Base-by-base conservation (phyloP, 306 rosid genomes). In the Corylus avellana region DNA sequence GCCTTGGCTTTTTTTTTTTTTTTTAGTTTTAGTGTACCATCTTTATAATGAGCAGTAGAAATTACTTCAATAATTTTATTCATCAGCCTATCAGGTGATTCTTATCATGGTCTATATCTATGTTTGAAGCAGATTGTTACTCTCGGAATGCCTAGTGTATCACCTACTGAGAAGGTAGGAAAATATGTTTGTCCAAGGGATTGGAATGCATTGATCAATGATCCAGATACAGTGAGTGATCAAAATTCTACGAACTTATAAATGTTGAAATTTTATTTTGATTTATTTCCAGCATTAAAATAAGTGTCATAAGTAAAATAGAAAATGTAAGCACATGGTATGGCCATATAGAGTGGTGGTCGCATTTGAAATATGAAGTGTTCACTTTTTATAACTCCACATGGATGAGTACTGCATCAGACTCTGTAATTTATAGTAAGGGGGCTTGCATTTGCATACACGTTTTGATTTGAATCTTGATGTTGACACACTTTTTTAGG, bases 111-210 rank as follows among this genome's bases (percentile, higher is more conserved):
- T 79, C 51, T 55, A 57, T 63, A 53, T 22, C 4, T 72, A 50
- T 44, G 44, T 55, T 66, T 83, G 73, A n/a, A 51, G 74, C 91
- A 95, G 98, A 95, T 95, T 86, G 98, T 95, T 67, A 87, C 94
- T 59, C 98, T 95, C 70, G 97, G 98, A 77, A 91, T 95, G 93
- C 94, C 98, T 80, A 50, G 75, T 1, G 76, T 91, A 56, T 95
- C 92, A 9, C 98, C 98, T 78, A 87, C 77, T 74, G 91, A 91
- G 81, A 91, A 59, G 85, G 98, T 91, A 25, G 98, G 98, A 64
- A 91, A 90, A 80, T 92, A 95, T 58, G 91, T 95, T 35, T 84
- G 85, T 82, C 94, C 98, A 48, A 78, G 83, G 72, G 98, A 92
- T 63, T 92, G 98, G 98, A 95, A 95, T 84, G 75, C 80, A 63